Percentiles rank a stretch among this genome's conserved stretches.
Conservation (phyloP, 306 rosid genomes). For the Abrus precatorius region DNA sequence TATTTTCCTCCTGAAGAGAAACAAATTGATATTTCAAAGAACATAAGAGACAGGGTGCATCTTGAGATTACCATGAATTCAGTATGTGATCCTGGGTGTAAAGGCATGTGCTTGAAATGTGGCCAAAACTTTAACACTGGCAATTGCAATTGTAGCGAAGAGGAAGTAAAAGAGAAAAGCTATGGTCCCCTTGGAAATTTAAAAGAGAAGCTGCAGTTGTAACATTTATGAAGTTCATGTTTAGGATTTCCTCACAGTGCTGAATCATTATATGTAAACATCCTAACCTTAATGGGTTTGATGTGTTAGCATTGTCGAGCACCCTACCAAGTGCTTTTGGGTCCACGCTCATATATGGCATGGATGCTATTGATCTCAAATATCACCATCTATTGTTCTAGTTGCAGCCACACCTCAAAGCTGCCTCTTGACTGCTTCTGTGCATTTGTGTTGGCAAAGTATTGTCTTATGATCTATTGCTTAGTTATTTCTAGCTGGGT, state of each 20-base stretch:
- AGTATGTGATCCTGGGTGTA: conserved; percentile 73
- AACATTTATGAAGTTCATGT: conserved; percentile 37
- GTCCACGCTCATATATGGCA: not conserved
- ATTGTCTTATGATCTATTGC: not conserved
- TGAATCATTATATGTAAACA: not conserved
- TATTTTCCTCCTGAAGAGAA: conserved; percentile 74
- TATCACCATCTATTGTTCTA: not conserved
- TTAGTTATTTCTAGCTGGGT: not conserved
- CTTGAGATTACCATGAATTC: conserved; percentile 80
- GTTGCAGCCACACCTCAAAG: not conserved
- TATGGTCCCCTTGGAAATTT: conserved; percentile 78
- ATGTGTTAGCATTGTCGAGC: not conserved
- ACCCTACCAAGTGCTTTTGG: not conserved
- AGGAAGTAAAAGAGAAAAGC: conserved; percentile 51
- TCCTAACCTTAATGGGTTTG: conserved; percentile 18
- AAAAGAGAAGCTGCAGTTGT: conserved; percentile 67
- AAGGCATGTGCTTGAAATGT: conserved; percentile 84
- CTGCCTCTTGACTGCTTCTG: not conserved
- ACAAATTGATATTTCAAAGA: conserved; percentile 89
- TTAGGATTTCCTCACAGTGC: conserved; percentile 13
- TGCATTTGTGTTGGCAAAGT: conserved; percentile 10
- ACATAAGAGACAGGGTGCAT: conserved; percentile 87
- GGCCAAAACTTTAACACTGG: conserved; percentile 75
- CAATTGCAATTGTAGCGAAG: conserved; percentile 72
- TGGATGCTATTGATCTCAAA: conserved; percentile 4